phyloP scores from a whole-genome alignment of 768 basidiomycete genomes.

The Peribolospora baueri region DNA sequence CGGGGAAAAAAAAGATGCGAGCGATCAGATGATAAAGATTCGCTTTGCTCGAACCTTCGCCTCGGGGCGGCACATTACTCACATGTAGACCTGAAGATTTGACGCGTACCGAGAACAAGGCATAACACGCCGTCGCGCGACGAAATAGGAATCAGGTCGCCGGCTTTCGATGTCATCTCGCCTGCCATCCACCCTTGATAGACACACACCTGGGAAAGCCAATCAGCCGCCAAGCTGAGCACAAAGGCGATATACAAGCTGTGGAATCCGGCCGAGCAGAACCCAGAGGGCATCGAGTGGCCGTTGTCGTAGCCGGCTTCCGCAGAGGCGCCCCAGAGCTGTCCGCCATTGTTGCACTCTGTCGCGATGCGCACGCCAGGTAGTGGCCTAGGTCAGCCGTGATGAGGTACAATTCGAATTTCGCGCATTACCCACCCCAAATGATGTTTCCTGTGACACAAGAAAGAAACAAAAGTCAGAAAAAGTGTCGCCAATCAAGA shows the following conservation, averaged over 20 bases:
- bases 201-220: constrained; percentile 36
- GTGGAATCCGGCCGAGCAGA: constrained; percentile 37
- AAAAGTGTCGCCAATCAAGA: too few species aligned
- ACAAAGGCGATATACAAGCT: constrained; percentile 43
- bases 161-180: constrained; percentile 9
- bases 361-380: constrained; percentile 25
- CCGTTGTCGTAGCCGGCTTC: constrained; percentile 24
- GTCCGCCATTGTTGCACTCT: constrained; percentile 49
- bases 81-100: constrained; percentile 38
- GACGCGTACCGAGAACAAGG: too few species aligned
- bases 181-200: too few species aligned
- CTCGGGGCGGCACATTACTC: constrained; percentile 5
- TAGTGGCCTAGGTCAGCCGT: too few species aligned
- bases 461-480: too few species aligned
- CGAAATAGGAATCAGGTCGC: background rate
- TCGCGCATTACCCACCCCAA: too few species aligned
- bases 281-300: constrained; percentile 29
- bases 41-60: too few species aligned
- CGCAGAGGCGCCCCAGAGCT: constrained; percentile 22
- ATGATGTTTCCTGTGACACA: too few species aligned
- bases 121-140: background rate
- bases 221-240: constrained; percentile 35
- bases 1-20: too few species aligned
- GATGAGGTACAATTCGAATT: too few species aligned
- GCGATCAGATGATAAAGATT: too few species aligned